Evolutionary conservation across 495 filamentous ascomycete species (phyloP), one percentile per base, ranked within the genome.

Genomic region (Geopyxis carbonaria): DNA sequence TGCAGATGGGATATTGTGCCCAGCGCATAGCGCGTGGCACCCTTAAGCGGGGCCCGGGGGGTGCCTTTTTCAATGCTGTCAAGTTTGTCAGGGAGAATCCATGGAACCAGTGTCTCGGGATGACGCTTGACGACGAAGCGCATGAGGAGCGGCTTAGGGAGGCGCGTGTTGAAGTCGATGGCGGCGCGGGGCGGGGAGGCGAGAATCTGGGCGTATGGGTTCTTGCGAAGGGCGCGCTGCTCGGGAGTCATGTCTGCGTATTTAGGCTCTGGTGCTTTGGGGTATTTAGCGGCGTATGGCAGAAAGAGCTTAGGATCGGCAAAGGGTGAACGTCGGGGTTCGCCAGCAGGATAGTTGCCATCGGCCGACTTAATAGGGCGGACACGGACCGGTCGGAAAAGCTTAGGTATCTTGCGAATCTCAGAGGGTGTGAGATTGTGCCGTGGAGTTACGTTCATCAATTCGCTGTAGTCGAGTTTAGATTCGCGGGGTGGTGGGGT

Each of bases 161-260:
- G 25, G 18, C 51, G 47, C n/a, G 33, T 28, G 45, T 48, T 45
- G 35, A 34, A 43, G 20, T 53, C 50, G 20, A 44, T 21, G 19
- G 53, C 51, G 21, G 35, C 34, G 10, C 51, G 51, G 34, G 49
- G 38, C 24, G 43, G 32, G 7, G 50, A 42, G 30, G 45, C 51
- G 11, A 54, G 42, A 30, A 54, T 54, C 24, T 33, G 40, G 29
- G 51, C 50, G n/a, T n/a, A n/a, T n/a, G n/a, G n/a, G n/a, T n/a
- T n/a, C n/a, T n/a, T n/a, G n/a, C n/a, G n/a, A 24, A 22, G 15
- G 22, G 21, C 10, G 3, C 11, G 6, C n/a, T 34, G n/a, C 30
- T 40, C 23, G 37, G 16, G 6, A 18, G 8, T 13, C n/a, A n/a
- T n/a, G n/a, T n/a, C n/a, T n/a, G n/a, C n/a, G n/a, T 35, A 36